Evolutionary conservation across 352 stramenopile genomes (phyloP).

Genomic region (Phytophthora citrophthora): DNA sequence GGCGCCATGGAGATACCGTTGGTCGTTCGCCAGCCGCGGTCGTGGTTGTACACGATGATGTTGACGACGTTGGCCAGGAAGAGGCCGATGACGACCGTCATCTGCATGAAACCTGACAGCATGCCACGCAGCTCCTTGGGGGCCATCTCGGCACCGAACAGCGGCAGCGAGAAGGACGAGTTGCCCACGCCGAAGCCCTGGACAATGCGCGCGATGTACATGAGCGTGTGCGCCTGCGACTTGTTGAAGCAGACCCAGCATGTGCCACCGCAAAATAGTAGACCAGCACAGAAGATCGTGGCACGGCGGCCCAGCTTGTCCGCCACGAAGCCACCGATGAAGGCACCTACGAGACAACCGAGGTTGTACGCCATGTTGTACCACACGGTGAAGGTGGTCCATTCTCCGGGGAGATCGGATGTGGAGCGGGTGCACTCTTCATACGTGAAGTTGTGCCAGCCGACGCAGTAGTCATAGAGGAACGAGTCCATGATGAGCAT

Average conservation of each 20-base stretch:
- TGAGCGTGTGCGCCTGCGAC: conserved; percentile 22
- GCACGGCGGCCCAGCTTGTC: conserved; percentile 39
- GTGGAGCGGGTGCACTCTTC: conserved; percentile 25
- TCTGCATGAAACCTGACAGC: conserved; percentile 49
- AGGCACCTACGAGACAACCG: background rate
- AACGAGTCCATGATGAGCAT: conserved; percentile 55
- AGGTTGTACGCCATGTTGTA: conserved; percentile 39
- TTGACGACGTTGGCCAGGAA: conserved; percentile 49
- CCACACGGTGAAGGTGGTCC: conserved; percentile 38
- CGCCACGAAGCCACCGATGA: conserved; percentile 28
- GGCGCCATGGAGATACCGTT: conserved; percentile 41
- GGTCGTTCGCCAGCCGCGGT: conserved; percentile 43
- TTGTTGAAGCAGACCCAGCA: conserved; percentile 37
- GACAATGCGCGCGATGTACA: conserved; percentile 38
- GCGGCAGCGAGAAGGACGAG: conserved; percentile 35
- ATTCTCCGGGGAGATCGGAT: conserved; percentile 32
- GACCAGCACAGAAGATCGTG: conserved; percentile 39
- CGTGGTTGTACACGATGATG: conserved; percentile 37
- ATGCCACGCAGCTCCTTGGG: conserved; percentile 39
- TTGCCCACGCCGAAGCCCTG: conserved; percentile 46
- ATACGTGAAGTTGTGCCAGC: conserved; percentile 37
- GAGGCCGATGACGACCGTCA: conserved; percentile 41
- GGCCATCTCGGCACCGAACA: conserved; percentile 43
- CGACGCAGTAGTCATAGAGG: conserved; percentile 46
- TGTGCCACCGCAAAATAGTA: conserved; percentile 48